Evolutionary conservation across 352 stramenopile species (phyloP).

Genomic region (Phytopythium cucurbitacearum): DNA sequence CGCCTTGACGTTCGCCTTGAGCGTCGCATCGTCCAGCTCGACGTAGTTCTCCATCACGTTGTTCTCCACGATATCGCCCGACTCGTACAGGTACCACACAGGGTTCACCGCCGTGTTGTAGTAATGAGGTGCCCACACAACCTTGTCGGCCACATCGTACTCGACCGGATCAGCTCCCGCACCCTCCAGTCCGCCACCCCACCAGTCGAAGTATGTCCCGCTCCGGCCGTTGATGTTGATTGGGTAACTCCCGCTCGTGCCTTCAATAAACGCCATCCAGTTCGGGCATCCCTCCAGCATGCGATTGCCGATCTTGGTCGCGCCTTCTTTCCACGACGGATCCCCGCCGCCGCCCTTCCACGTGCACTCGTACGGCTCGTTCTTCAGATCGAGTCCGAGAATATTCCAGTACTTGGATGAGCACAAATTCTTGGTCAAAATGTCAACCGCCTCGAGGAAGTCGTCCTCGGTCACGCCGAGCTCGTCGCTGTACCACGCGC

Average conservation of each 20-base stretch:
- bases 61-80: conserved; percentile 24
- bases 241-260: conserved; percentile 42
- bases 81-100: conserved; percentile 58
- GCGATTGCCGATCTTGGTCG: conserved; percentile 51
- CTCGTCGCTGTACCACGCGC: conserved; percentile 50
- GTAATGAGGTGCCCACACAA: conserved; percentile 74
- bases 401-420: conserved; percentile 62
- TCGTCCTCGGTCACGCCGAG: conserved; percentile 47
- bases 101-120: conserved; percentile 71
- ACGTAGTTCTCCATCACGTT: conserved; percentile 27
- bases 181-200: conserved; percentile 49
- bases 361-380: conserved; percentile 55
- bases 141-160: conserved; percentile 42
- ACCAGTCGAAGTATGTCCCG: conserved; percentile 65
- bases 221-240: conserved; percentile 30
- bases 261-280: conserved; percentile 69
- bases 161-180: conserved; percentile 34
- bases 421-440: conserved; percentile 54
- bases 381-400: conserved; percentile 67
- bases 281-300: conserved; percentile 63
- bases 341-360: conserved; percentile 26
- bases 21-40: conserved; percentile 47
- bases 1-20: conserved; percentile 50
- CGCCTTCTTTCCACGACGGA: conserved; percentile 52
- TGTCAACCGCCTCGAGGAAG: conserved; percentile 50